A percentile compares a stretch with the other conserved stretches of the same genome.
Evolutionary conservation across 1,139 yeast genomes (phyloP).

Genomic region (Candida mesenterica): DNA sequence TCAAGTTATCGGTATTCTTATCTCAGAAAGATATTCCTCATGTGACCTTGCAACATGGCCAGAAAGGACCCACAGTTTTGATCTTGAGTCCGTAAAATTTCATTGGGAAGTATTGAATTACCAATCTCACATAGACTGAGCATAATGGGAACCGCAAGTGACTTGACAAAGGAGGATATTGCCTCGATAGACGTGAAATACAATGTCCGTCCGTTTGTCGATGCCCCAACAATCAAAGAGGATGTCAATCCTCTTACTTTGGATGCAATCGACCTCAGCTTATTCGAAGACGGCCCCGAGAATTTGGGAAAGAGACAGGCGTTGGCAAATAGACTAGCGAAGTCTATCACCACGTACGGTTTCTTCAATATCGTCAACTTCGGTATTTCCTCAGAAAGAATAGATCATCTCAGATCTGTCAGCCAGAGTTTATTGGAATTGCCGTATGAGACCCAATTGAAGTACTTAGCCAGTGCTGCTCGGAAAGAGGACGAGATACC

Average conservation of each 20-base stretch:
- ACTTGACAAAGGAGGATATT: too few species aligned
- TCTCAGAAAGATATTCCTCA: too few species aligned
- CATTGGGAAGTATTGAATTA: too few species aligned
- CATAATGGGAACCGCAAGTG: too few species aligned
- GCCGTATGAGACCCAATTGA: conserved; percentile 41
- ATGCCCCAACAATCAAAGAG: conserved; percentile 24
- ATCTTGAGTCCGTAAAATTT: too few species aligned
- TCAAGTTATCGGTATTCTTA: too few species aligned
- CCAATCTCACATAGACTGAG: too few species aligned
- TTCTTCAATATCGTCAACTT: conserved; percentile 43
- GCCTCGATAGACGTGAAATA: conserved; percentile 23
- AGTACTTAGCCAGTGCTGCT: conserved; percentile 40
- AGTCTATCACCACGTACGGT: conserved; percentile 43
- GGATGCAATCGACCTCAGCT: conserved; percentile 36
- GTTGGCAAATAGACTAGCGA: conserved; percentile 33
- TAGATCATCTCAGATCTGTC: conserved; percentile 33
- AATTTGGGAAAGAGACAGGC: conserved; percentile 22
- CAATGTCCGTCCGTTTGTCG: conserved; percentile 33
- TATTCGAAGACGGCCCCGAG: conserved; percentile 35
- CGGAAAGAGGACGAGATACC: conserved; percentile 30
- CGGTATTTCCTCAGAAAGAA: conserved; percentile 29
- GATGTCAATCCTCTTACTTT: conserved; percentile 23
- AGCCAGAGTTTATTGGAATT: conserved; percentile 39
- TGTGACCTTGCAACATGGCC: too few species aligned
- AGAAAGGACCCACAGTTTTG: too few species aligned